Base-by-base conservation (phyloP, 2,329 filamentous ascomycete species). In the Amylocarpus encephaloides region DNA sequence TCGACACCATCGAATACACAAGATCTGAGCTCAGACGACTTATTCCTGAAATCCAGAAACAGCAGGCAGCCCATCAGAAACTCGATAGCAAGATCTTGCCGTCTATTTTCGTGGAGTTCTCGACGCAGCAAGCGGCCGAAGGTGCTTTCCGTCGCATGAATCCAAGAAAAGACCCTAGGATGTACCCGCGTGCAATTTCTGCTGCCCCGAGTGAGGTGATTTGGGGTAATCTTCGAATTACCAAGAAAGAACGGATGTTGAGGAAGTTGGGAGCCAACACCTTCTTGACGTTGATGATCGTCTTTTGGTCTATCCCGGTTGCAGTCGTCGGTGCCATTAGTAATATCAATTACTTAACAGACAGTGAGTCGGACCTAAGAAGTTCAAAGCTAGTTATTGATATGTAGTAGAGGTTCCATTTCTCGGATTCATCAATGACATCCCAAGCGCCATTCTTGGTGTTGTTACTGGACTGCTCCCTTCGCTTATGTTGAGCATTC, bases 1-100 rank as follows among this genome's bases (percentile, higher is more conserved):
- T 96, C 12, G 92, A 98, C 69, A 94, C 91, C 0, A 96, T 98
- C 66, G 82, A 91, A 54, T 95, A 86, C 85, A 86, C 82, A 53
- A 85, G 93, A 48, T 73, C 76, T 1, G 88, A 95, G 67, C 80
- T 96, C 44, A 78, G 83, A 57, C 82, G 82, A 48, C 79, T 93
- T 36, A 82, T 84, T 46, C 83, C 86, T 0, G 76, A 86, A 54
- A 83, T 90, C 26, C 76, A 86, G 44, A 74, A 78, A 35, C 74
- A 80, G 19, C 88, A 93, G 65, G 73, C 73, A 41, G 74, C 78
- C 43, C 86, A 90, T 64, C 78, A 76, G 48, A 71, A 73, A 15
- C 79, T 84, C 41, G 76, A 86, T 19, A 79, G 74, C 42, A 79
- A 82, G 55, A 77, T 82, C 53, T 30, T 58, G 12, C 56, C 59